Base-by-base conservation (phyloP, 148 eudicot species). In the Polygonum aviculare region DNA sequence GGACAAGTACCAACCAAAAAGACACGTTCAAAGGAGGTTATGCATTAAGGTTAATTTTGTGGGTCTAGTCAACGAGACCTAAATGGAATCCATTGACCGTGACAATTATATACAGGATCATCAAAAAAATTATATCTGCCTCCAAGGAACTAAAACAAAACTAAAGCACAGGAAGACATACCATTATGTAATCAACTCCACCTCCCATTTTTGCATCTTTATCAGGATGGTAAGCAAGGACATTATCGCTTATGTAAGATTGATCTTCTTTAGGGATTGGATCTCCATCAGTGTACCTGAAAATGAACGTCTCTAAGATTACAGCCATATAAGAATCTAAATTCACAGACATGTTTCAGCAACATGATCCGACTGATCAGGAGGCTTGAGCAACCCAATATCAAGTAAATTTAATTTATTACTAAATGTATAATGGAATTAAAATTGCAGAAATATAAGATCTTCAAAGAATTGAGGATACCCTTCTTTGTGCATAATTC, bases 281-380 rank as follows among this genome's bases (percentile, higher is more conserved):
- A 83, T 90, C 96, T 41, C 96, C 97, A 74, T 92, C 97, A 76
- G 79, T 87, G 85, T 86, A 88, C 89, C 98, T 95, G 65, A 85
- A 84, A 54, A 80, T 38, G 78, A 78, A 62, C 31, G 45, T 12
- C 69, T 12, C 38, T 33, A 60, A 2, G 38, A 60, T 60, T 60
- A 60, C 41, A 14, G 14, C 40, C 41, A 12, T 65, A 65, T 65
- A 36, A 14, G 21, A 36, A 67, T 10, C 44, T 14, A 67, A 26
- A 26, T 36, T 36, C 72, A 67, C 14, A 45, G 72, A 67, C 44
- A 38, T 36, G 9, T 26, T 22, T 10, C 36, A 26, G 36, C 7
- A 60, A 60, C 67, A 60, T 72, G 50, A 41, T 18, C 50, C 9
- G 39, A 69, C 7, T 12, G 21, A 69, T 5, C 0, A 48, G 15